These are phyloP conservation scores for Colletotrichum tamarilloi DNA, from an alignment of 2,329 filamentous ascomycete genomes.

Conservation along the genomic window DNA sequence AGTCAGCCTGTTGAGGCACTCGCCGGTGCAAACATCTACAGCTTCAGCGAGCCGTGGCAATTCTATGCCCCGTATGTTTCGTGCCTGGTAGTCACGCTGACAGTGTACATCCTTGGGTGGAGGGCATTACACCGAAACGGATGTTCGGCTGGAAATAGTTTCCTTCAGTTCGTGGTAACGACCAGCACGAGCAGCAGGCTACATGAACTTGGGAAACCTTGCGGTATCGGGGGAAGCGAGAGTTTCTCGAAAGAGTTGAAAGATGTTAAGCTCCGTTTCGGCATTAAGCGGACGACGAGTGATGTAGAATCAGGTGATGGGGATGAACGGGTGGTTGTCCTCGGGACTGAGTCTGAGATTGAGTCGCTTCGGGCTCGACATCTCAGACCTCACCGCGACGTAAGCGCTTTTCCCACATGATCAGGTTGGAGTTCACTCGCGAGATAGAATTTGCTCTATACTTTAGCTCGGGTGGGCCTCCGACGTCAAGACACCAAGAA, in stretches of 20 bases:
- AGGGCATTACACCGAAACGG: not conserved
- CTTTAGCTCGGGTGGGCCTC: no score
- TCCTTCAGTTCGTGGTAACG: not conserved
- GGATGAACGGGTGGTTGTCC: not conserved
- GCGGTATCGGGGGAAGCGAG: not conserved
- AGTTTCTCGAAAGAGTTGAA: not conserved
- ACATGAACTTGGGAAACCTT: not conserved
- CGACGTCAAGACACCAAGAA: no score
- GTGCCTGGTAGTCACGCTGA: not conserved
- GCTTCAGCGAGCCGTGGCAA: not conserved
- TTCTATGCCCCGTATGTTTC: constrained; percentile 1
- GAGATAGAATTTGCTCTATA: no score
- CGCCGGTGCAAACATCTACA: not conserved
- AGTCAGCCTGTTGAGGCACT: not conserved
- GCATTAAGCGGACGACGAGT: not conserved
- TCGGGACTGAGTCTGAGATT: not conserved
- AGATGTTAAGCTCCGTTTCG: not conserved
- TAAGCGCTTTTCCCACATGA: not conserved
- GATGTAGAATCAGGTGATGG: not conserved
- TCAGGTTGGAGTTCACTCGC: no score
- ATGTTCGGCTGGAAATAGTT: not conserved
- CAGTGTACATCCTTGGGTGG: not conserved
- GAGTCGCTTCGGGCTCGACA: not conserved
- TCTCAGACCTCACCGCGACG: not conserved
- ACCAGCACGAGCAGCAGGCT: not conserved